Evolutionary conservation across 2,329 filamentous ascomycete species (phyloP), one percentile per base, ranked within the genome.

Genomic region (Penicillium fuscoglaucum): DNA sequence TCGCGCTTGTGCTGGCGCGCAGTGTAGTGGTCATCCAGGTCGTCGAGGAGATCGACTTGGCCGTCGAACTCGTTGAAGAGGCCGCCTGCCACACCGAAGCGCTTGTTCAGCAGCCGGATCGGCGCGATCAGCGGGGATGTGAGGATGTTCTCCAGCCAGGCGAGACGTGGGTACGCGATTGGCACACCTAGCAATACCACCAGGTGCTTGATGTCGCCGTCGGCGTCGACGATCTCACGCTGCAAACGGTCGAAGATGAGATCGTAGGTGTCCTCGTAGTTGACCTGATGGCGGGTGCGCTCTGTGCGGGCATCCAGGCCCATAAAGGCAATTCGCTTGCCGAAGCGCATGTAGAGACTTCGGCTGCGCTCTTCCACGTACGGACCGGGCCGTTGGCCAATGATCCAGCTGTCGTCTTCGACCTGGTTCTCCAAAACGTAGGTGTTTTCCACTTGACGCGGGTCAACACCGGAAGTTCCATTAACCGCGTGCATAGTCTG

Each of bases 41-140:
- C 85, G 61, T 88, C 86, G 7, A 88, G 75, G 40, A 88, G 72
- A 78, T 88, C 86, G 31, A 87, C 83, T 50, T 83, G 79, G 40
- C 93, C 93, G 67, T 97, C 93, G 66, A 98, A 97, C 57, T 91
- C 84, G 75, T 98, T 98, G 82, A 98, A 96, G 45, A 97, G 81
- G 52, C 87, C 86, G 49, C 92, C 93, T 5, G 89, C 89, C 45
- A 96, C 77, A 57, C 93, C 93, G 65, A 98, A 96, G 28, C 93
- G 86, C 73, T 93, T 90, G 79, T 96, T 95, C 67, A 97, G 74
- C 62, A 98, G 88, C 70, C 92, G 93, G 71, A 97, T 86, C 0
- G 93, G 92, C 0, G 89, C 92, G 70, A 97, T 93, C 26, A 97
- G 66, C 0, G 93, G 93, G 60, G 91, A 96, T 17, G 84, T 84